Percentiles rank a stretch among this genome's conserved stretches.
Conservation (phyloP, 2,329 filamentous ascomycete genomes). For the Rhynchosporium secalis region DNA sequence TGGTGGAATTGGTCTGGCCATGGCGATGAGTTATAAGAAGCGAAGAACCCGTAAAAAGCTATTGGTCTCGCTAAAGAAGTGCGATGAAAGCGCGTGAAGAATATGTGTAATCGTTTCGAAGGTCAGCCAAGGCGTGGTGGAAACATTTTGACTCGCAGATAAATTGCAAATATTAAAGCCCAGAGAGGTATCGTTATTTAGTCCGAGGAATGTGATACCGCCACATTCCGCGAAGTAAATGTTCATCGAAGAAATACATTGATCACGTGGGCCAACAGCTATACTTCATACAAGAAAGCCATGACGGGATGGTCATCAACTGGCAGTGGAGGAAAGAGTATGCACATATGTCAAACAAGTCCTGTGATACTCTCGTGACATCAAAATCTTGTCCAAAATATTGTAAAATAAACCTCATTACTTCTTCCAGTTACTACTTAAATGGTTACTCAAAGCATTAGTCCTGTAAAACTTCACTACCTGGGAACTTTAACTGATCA, state of each 20-base stretch:
- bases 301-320: no score
- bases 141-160: not conserved
- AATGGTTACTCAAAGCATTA: no score
- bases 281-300: no score
- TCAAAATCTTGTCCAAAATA: no score
- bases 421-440: no score
- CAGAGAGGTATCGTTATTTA: not conserved
- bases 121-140: not conserved
- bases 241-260: not conserved
- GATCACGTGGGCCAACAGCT: not conserved
- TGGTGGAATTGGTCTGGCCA: not conserved
- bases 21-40: constrained; percentile 13
- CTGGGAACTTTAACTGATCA: no score
- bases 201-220: not conserved
- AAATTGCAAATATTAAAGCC: not conserved
- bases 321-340: no score
- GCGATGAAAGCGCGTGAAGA: not conserved
- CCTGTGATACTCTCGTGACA: no score
- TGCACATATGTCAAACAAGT: no score
- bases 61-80: not conserved
- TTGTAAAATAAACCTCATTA: no score
- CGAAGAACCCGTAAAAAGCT: not conserved
- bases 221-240: not conserved
- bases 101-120: not conserved
- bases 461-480: no score